Evolutionary conservation across 345 rosid genomes (phyloP), one percentile per base, ranked within the genome.

Genomic region (Firmiana major): DNA sequence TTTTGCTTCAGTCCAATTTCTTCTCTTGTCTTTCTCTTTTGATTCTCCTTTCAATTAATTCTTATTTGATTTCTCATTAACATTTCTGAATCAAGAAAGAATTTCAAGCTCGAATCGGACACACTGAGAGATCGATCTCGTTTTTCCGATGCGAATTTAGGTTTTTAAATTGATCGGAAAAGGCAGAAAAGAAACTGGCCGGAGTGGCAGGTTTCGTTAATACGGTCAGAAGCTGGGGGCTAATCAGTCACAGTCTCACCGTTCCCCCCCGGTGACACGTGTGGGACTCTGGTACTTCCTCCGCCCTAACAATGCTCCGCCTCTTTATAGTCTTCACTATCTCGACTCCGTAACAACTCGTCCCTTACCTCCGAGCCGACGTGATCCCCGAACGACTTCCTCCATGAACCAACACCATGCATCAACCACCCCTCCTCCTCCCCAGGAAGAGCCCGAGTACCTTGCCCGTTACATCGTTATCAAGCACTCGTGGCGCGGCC

Each of bases 401-500:
- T 79, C 82, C 15, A 93, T 93, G 98, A 94, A 88, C 26, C 75
- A 71, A 3, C 43, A 69, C 64, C 87, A 71, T 57, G 83, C 43
- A 10, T 34, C 79, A 26, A 72, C 73, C 2, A 7, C 75, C 63
- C 64, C 86, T 40, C 76, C 86, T 40, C 76, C 76, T 10, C 80
- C 81, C 17, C 86, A 74, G 3, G 99, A 96, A 71, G 99, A 93
- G 86, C 97, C 92, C 0, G 99, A 96, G 92, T 96, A 93, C 80
- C 88, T 96, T 0, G 93, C 97, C 54, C 91, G 99, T 73, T 94
- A 91, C 84, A 13, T 90, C 66, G 97, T 93, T n/a, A 81, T 93
- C 70, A 96, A 96, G 43, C 99, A 96, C 86, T 96, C 98, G 0
- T 96, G 99, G 99, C 93, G 99, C 6, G 99, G 99, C 40, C 90